These are phyloP conservation scores for Globisporangium viniferum DNA, from an alignment of 352 stramenopile genomes.

Conservation along the genomic window DNA sequence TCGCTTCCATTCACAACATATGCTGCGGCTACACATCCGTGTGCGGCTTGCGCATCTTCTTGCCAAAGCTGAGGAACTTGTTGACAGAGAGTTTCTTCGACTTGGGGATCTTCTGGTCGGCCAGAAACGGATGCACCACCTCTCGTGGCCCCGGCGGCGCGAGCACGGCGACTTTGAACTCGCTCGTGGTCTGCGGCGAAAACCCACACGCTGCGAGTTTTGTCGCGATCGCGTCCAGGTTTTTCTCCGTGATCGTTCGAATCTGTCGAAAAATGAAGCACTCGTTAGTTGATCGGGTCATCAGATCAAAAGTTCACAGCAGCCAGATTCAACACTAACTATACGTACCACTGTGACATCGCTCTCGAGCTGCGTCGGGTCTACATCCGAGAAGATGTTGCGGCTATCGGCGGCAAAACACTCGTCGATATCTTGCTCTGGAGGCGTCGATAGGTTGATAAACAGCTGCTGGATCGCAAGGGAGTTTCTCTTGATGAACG, in stretches of 20 bases:
- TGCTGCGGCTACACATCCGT: conserved; percentile 20
- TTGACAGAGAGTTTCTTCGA: conserved; percentile 73
- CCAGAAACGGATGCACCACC: conserved; percentile 20
- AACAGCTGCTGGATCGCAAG: conserved; percentile 77
- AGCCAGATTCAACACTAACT: background rate
- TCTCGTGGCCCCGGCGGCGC: conserved; percentile 15
- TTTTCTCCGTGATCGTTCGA: conserved; percentile 63
- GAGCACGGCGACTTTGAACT: conserved; percentile 54
- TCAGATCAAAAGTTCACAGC: background rate
- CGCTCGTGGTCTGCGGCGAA: conserved; percentile 35
- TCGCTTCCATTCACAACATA: background rate
- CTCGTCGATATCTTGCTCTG: conserved; percentile 63
- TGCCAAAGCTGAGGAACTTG: conserved; percentile 72
- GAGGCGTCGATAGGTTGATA: conserved; percentile 59
- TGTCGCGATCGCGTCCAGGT: conserved; percentile 68
- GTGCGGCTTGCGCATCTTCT: conserved; percentile 43
- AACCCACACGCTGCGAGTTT: conserved; percentile 50
- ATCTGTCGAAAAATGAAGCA: conserved; percentile 35
- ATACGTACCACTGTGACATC: conserved; percentile 51
- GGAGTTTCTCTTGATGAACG: conserved; percentile 85
- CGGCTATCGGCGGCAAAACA: conserved; percentile 72
- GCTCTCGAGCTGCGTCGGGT: conserved; percentile 46
- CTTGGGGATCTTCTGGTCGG: conserved; percentile 45
- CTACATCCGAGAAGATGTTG: conserved; percentile 67
- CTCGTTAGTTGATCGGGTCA: too few relatives aligned